Conservation (phyloP, 2,329 filamentous ascomycete species). For the Pyricularia pennisetigena region DNA sequence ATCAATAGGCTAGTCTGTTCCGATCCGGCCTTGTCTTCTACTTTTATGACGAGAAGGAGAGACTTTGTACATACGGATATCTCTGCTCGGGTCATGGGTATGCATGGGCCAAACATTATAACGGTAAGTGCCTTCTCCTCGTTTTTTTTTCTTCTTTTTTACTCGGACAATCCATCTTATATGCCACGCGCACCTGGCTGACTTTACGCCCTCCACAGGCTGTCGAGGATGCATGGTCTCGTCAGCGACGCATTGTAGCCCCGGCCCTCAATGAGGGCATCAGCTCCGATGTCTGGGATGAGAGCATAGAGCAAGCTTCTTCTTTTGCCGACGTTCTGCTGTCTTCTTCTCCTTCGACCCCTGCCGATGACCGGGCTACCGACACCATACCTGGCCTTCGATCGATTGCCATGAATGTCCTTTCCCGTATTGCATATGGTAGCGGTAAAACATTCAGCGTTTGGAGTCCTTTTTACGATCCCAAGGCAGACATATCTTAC, state of each 20-base stretch:
- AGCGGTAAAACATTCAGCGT: not conserved
- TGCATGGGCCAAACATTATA: not conserved
- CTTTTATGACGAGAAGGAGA: not conserved
- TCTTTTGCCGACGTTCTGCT: not conserved
- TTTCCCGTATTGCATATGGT: not conserved
- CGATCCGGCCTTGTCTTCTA: not conserved
- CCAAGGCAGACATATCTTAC: not conserved
- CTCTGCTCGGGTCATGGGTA: not conserved
- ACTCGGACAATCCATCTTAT: not conserved
- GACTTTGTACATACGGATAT: not conserved
- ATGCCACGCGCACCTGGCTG: too few relatives aligned
- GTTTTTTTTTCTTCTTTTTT: not conserved
- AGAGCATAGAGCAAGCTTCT: not conserved
- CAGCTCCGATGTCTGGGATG: not conserved
- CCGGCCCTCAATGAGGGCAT: not conserved
- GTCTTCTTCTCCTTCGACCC: not conserved
- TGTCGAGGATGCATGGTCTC: not conserved
- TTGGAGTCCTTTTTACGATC: not conserved
- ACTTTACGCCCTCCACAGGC: not conserved
- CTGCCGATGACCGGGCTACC: not conserved
- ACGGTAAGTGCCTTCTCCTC: not conserved
- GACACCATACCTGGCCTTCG: not conserved
- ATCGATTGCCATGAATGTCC: not conserved
- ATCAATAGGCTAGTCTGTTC: not conserved
- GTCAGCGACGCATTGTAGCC: not conserved